Evolutionary conservation across 257 asterid genomes (phyloP), one percentile per base, ranked within the genome.

Genomic region (Misopates orontium): DNA sequence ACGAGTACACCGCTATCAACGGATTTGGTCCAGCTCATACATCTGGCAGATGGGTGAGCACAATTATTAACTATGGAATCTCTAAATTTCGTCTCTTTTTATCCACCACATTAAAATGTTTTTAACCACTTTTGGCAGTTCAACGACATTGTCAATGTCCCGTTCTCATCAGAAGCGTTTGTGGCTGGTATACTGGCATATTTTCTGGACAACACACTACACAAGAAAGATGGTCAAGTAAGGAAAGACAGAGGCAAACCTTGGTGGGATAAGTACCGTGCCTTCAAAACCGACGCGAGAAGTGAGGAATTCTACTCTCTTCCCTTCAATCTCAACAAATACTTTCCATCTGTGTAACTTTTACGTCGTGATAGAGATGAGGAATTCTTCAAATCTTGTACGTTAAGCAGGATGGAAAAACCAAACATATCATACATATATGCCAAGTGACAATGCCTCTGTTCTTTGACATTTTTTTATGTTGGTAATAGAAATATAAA

Each of bases 221-320:
- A 85, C 72, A 91, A 84, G 81, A 91, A 86, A 75, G 98, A 87
- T 10, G 39, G 76, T 0, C 84, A 76, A 69, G 60, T 77, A 23
- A 85, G 95, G 87, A 91, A 87, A 69, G 98, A 91, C 49, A 80
- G 98, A 79, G 98, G 98, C 66, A 87, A 76, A 65, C 92, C 80
- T 17, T 91, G 96, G 96, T 91, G 98, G 98, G 98, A 87, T 80
- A 89, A 85, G 81, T 91, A 89, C 77, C 58, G 71, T 66, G 71
- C 87, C 36, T 91, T 79, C 75, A 82, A 89, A 57, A 70, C 82
- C 0, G 98, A 91, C 64, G 24, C 79, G 0, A 79, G 96, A 78
- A 91, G 96, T 42, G 87, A 77, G 76, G 98, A 91, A 60, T 91
- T 91, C 92, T 89, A 91, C 58, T 72, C 89, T 32, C 95, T 91